These are phyloP conservation scores for Tulasnella sp. DNA, from an alignment of 768 basidiomycete genomes.

Conservation along the genomic window DNA sequence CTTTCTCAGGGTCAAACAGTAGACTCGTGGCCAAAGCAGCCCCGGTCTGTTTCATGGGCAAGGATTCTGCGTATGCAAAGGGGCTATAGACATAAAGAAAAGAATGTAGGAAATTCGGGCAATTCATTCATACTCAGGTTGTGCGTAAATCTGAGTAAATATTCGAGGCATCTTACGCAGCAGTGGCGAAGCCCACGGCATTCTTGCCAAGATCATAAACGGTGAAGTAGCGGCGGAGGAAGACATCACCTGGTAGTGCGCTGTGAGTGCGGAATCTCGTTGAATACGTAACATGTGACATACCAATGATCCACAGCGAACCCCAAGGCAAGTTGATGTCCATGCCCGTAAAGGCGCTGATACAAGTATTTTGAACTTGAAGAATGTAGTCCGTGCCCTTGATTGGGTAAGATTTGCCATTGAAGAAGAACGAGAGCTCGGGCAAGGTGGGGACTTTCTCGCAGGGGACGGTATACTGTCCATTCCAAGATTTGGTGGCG, in stretches of 20 bases:
- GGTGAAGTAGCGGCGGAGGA: slow-evolving; percentile 85
- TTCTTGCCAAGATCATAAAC: slow-evolving; percentile 70
- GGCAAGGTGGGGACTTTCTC: slow-evolving; percentile 73
- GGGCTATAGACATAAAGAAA: too few species aligned
- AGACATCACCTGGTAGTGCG: slow-evolving; percentile 74
- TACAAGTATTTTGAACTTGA: slow-evolving; percentile 82
- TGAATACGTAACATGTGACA: too few species aligned
- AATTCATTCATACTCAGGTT: too few species aligned
- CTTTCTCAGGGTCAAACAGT: too few species aligned
- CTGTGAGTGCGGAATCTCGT: too few species aligned
- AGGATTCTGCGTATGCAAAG: too few species aligned
- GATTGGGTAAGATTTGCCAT: slow-evolving; percentile 65
- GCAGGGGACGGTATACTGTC: slow-evolving; percentile 88
- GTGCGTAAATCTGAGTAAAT: too few species aligned
- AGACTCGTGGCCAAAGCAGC: too few species aligned
- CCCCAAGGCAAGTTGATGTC: slow-evolving; percentile 76
- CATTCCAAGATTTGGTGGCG: slow-evolving; percentile 89
- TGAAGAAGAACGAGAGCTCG: slow-evolving; percentile 71
- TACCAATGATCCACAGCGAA: slow-evolving; percentile 81
- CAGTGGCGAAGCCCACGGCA: slow-evolving; percentile 71
- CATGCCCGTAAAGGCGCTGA: slow-evolving; percentile 84
- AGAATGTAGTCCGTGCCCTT: slow-evolving; percentile 82
- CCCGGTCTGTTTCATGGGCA: too few species aligned
- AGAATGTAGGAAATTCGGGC: too few species aligned
- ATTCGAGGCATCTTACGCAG: slow-evolving; percentile 18